These are phyloP conservation scores for Rubia balearica DNA, from an alignment of 305 asterid genomes.

Conservation along the genomic window DNA sequence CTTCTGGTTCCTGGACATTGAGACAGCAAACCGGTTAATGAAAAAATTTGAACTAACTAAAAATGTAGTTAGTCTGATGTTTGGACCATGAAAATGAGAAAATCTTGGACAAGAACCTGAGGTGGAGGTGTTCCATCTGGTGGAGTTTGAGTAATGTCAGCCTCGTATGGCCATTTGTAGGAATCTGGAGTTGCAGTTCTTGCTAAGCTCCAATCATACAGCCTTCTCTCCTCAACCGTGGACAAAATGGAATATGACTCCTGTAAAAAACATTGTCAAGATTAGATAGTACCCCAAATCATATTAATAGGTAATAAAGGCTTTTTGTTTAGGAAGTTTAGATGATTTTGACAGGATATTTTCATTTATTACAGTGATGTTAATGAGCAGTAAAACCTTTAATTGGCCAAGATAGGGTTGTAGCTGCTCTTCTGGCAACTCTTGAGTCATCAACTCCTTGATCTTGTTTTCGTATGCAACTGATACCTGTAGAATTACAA, in stretches of 20 bases:
- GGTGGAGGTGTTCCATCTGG: slow-evolving; percentile 45
- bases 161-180: slow-evolving; percentile 68
- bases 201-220: slow-evolving; percentile 79
- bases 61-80: background rate
- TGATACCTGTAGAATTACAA: slow-evolving; percentile 31
- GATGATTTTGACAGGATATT: background rate
- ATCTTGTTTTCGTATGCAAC: slow-evolving; percentile 47
- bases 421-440: slow-evolving; percentile 42
- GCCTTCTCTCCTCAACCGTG: slow-evolving; percentile 52
- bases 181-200: slow-evolving; percentile 45
- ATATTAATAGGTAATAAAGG: background rate
- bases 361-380: background rate
- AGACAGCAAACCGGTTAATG: background rate
- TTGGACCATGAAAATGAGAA: background rate
- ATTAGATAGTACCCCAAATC: no score
- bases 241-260: slow-evolving; percentile 57
- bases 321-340: background rate
- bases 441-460: slow-evolving; percentile 36
- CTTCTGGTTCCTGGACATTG: slow-evolving; percentile 55
- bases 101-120: slow-evolving; percentile 30
- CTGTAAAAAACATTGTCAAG: slow-evolving; percentile 17
- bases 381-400: slow-evolving; percentile 21
- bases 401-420: slow-evolving; percentile 42
- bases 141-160: slow-evolving; percentile 43
- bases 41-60: background rate